phyloP scores from a whole-genome alignment of 2,329 filamentous ascomycete genomes.

The Colletotrichum kahawae region DNA sequence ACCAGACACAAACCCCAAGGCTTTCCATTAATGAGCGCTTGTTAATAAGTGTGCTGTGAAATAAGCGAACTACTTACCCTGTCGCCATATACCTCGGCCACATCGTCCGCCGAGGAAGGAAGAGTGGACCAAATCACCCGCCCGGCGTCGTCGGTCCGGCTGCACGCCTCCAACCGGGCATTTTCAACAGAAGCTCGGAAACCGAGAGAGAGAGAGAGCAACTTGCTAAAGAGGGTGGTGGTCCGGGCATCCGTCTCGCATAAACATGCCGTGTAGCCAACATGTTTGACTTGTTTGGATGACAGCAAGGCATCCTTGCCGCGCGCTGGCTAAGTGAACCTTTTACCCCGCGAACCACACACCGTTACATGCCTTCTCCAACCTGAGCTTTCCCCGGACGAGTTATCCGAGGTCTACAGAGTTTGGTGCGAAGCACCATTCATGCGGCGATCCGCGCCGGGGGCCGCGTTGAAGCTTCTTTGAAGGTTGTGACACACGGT shows the following conservation, averaged over 20 bases:
- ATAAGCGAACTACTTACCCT: too few species aligned
- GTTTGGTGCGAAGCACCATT: neutral
- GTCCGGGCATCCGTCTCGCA: neutral
- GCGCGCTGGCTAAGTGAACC: neutral
- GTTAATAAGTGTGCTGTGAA: too few species aligned
- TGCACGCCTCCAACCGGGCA: neutral
- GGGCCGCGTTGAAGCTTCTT: neutral
- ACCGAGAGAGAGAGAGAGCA: neutral
- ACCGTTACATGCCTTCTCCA: neutral
- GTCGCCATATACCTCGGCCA: neutral
- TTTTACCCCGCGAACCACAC: constrained; percentile 4
- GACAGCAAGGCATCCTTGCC: constrained; percentile 18
- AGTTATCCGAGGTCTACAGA: neutral
- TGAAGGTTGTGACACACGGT: neutral
- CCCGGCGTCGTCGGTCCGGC: neutral
- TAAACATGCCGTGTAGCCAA: neutral
- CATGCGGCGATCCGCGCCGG: neutral
- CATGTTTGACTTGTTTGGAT: neutral
- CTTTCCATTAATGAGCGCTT: too few species aligned
- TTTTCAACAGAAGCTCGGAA: neutral
- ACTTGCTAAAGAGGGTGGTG: neutral
- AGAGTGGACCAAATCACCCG: neutral
- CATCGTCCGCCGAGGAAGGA: neutral
- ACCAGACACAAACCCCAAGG: too few species aligned
- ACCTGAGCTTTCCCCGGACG: neutral